A percentile compares a stretch with the other conserved stretches of the same genome.
These are phyloP conservation scores for Solanum tarijense DNA, from an alignment of 257 asterid genomes.

Conservation along the genomic window DNA sequence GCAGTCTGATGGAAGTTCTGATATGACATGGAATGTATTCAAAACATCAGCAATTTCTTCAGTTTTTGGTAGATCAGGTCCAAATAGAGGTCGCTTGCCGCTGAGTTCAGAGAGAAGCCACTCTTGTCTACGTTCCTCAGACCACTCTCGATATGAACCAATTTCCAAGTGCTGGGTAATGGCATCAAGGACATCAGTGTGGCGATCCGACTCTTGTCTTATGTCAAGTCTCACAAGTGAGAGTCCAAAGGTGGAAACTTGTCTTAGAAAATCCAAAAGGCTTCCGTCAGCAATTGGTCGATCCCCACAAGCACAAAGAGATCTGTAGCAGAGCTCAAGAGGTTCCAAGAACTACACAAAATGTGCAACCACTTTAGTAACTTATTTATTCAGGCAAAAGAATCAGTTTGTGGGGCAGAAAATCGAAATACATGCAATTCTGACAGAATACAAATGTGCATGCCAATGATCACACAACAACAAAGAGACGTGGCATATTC, in stretches of 20 bases:
- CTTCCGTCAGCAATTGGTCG: slow-evolving; percentile 39
- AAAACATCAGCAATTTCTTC: slow-evolving; percentile 41
- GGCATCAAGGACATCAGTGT: slow-evolving; percentile 43
- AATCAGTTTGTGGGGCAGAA: background rate
- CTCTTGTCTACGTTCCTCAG: slow-evolving; percentile 37
- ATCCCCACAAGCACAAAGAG: slow-evolving; percentile 46
- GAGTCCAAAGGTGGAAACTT: slow-evolving; percentile 46
- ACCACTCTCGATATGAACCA: slow-evolving; percentile 41
- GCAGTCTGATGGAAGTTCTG: slow-evolving; percentile 41
- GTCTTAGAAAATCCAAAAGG: slow-evolving; percentile 40
- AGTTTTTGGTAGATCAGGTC: slow-evolving; percentile 37
- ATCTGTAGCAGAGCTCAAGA: slow-evolving; percentile 40
- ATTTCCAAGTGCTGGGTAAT: slow-evolving; percentile 34
- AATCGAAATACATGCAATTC: background rate
- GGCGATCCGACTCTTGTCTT: slow-evolving; percentile 44
- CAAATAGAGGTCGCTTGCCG: slow-evolving; percentile 43
- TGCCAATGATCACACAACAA: background rate
- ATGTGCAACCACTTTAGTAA: background rate
- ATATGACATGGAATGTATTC: slow-evolving; percentile 39
- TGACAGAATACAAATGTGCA: background rate
- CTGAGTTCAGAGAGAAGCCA: slow-evolving; percentile 45
- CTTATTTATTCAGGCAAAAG: background rate
- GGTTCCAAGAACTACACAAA: slow-evolving; percentile 38
- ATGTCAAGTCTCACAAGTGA: slow-evolving; percentile 43
- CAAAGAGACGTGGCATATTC: background rate